Percentiles rank a stretch among this genome's conserved stretches.
These are phyloP conservation scores for Trichoderma afroharzianum DNA, from an alignment of 2,329 filamentous ascomycete species.

Conservation along the genomic window DNA sequence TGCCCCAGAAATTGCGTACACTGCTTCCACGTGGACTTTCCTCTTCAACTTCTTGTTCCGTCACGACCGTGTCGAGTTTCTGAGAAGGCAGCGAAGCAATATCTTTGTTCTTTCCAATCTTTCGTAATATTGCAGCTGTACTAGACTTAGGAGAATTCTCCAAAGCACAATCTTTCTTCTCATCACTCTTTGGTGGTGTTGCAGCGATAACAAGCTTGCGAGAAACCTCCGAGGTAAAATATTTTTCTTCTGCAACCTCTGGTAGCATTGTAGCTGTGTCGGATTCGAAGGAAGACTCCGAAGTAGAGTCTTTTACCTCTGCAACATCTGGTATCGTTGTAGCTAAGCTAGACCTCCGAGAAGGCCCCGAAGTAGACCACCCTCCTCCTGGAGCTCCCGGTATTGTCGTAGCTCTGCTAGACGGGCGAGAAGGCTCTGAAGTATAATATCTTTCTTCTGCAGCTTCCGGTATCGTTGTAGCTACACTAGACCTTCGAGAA, in stretches of 20 bases:
- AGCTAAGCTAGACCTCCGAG: too few species aligned
- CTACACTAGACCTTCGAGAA: too few species aligned
- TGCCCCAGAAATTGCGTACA: background rate
- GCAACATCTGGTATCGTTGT: background rate
- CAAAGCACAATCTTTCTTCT: background rate
- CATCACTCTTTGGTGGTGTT: background rate
- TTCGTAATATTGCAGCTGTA: background rate
- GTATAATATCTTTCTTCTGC: too few species aligned
- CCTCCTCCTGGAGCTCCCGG: too few species aligned
- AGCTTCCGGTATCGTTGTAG: too few species aligned
- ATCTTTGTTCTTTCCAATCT: background rate
- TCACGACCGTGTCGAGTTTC: background rate
- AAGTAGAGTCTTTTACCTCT: background rate
- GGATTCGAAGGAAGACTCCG: background rate
- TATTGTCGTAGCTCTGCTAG: too few species aligned
- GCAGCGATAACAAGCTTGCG: background rate
- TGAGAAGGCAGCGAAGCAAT: background rate
- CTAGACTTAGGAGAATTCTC: background rate
- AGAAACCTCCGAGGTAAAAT: background rate
- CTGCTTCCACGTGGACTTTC: background rate
- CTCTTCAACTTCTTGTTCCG: background rate
- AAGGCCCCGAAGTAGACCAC: too few species aligned
- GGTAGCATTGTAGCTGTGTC: too few species aligned
- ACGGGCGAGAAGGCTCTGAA: too few species aligned
- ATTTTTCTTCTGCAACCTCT: background rate